Percentiles rank a stretch among this genome's conserved stretches.
These are phyloP conservation scores for Eimeria brunetti DNA, from an alignment of 169 alveolate genomes.

Conservation along the genomic window DNA sequence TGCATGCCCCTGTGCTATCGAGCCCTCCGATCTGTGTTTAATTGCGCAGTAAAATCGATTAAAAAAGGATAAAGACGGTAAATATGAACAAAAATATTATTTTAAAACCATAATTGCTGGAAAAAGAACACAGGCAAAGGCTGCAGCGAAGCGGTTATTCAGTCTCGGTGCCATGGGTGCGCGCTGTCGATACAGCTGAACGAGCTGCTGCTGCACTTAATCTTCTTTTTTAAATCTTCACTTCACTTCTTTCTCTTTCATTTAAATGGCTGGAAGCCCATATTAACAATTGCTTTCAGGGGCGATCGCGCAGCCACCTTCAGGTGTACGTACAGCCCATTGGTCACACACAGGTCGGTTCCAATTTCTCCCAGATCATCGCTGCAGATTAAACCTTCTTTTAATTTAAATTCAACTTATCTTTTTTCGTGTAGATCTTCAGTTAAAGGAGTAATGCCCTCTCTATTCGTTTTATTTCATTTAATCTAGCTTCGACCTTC, in stretches of 20 bases:
- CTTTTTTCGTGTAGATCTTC: neutral
- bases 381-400: neutral
- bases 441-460: neutral
- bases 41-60: neutral
- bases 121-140: too few relatives aligned
- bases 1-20: slow-evolving; percentile 3
- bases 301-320: neutral
- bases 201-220: neutral
- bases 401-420: neutral
- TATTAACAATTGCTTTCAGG: neutral
- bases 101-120: neutral
- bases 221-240: neutral
- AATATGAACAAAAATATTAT: neutral
- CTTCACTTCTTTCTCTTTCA: neutral
- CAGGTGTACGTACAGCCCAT: slow-evolving; percentile 32
- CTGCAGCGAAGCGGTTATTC: too few relatives aligned
- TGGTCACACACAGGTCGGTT: neutral
- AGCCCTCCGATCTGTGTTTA: neutral
- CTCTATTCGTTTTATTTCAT: neutral
- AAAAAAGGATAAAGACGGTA: neutral
- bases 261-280: neutral
- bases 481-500: neutral
- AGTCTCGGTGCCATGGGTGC: neutral
- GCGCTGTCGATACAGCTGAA: neutral
- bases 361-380: neutral